These are phyloP conservation scores for Aspergillus ruber DNA, from an alignment of 2,329 filamentous ascomycete species.

Conservation along the genomic window DNA sequence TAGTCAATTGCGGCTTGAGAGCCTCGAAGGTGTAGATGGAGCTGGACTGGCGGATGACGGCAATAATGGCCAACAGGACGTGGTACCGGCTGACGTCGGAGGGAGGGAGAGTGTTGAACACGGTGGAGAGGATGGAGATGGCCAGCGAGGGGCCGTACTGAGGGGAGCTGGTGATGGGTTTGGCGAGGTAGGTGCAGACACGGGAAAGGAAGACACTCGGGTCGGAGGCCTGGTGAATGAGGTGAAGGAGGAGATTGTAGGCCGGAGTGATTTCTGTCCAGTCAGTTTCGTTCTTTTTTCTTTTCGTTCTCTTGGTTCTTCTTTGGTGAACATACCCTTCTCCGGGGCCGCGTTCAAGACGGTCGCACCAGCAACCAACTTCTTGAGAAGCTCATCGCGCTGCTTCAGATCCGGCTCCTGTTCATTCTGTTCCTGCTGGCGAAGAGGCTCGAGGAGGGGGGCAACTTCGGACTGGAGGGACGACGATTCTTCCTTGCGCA, in stretches of 20 bases:
- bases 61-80: slow-evolving; percentile 82
- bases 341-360: slow-evolving; percentile 80
- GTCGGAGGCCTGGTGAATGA: slow-evolving; percentile 79
- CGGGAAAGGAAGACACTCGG: slow-evolving; percentile 77
- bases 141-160: slow-evolving; percentile 78
- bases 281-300: slow-evolving; percentile 10
- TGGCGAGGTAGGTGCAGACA: slow-evolving; percentile 82
- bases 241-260: slow-evolving; percentile 94
- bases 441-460: slow-evolving; percentile 56
- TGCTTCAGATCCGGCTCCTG: slow-evolving; percentile 53
- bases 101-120: slow-evolving; percentile 86
- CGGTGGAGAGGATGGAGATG: slow-evolving; percentile 82
- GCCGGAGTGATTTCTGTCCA: slow-evolving; percentile 77
- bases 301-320: slow-evolving; percentile 5
- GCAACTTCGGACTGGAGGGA: slow-evolving; percentile 58
- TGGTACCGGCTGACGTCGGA: slow-evolving; percentile 77
- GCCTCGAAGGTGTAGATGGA: slow-evolving; percentile 73
- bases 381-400: slow-evolving; percentile 79
- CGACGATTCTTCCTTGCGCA: slow-evolving; percentile 60
- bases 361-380: slow-evolving; percentile 73
- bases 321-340: slow-evolving; percentile 53
- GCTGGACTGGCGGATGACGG: slow-evolving; percentile 67
- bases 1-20: slow-evolving; percentile 74
- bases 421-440: slow-evolving; percentile 49
- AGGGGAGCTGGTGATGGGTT: slow-evolving; percentile 79